Evolutionary conservation across 1,284 basidiomycete genomes (phyloP).

Genomic region (Cystobasidiaceae sp.): DNA sequence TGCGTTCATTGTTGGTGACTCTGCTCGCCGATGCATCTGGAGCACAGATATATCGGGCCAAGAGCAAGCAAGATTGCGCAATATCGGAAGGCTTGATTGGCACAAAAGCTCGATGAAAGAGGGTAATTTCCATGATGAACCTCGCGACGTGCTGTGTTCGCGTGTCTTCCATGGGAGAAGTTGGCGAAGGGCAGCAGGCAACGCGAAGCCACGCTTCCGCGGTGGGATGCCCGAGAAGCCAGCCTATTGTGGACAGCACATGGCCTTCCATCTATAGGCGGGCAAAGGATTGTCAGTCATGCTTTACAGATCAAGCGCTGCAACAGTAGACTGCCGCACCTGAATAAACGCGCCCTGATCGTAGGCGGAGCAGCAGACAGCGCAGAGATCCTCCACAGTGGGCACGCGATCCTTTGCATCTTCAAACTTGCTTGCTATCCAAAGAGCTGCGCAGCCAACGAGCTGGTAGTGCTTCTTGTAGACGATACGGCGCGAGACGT

Average conservation of each 20-base stretch:
- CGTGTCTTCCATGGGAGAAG: slow-evolving; percentile 64
- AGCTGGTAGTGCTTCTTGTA: slow-evolving; percentile 99
- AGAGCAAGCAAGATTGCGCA: slow-evolving; percentile 77
- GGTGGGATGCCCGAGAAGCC: slow-evolving; percentile 95
- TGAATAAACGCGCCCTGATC: slow-evolving; percentile 43
- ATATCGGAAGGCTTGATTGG: slow-evolving; percentile 77
- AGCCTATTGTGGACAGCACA: slow-evolving; percentile 90
- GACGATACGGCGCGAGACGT: slow-evolving; percentile 95
- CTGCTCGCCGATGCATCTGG: slow-evolving; percentile 51
- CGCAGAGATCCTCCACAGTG: slow-evolving; percentile 83
- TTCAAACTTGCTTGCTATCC: slow-evolving; percentile 98
- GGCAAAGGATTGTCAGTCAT: not conserved
- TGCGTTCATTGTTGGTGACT: slow-evolving; percentile 10
- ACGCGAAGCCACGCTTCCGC: slow-evolving; percentile 92
- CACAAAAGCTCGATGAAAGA: slow-evolving; percentile 94
- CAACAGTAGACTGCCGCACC: not conserved
- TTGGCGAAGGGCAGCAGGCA: slow-evolving; percentile 47
- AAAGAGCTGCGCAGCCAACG: slow-evolving; percentile 90
- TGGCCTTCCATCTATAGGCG: slow-evolving; percentile 64
- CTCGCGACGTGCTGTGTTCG: slow-evolving; percentile 90
- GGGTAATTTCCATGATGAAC: slow-evolving; percentile 96
- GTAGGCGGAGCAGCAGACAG: slow-evolving; percentile 59
- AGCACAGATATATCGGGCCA: slow-evolving; percentile 64
- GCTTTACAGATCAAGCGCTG: too few relatives aligned
- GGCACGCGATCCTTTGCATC: slow-evolving; percentile 98